Percentiles rank a stretch among this genome's conserved stretches.
Conservation (phyloP, 805 yeast genomes). For the Candida awuae region DNA sequence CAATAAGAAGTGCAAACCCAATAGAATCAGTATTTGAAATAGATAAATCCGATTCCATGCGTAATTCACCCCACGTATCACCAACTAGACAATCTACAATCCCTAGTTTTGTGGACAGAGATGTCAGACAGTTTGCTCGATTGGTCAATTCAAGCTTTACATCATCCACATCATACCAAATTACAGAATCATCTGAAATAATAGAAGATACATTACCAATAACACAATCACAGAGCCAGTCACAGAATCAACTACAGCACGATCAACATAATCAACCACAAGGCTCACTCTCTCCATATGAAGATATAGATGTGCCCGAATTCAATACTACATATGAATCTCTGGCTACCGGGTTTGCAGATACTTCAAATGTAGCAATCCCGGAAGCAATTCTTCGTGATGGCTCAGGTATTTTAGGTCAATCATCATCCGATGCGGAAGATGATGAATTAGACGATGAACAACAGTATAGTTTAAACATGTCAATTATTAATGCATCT, state of each 20-base stretch:
- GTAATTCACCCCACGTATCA: background rate
- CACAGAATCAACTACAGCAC: background rate
- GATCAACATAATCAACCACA: background rate
- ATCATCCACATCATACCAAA: background rate
- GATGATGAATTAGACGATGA: background rate
- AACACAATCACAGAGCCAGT: slow-evolving; percentile 9
- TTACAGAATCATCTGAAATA: background rate
- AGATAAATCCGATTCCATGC: too few relatives aligned
- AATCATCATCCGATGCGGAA: slow-evolving; percentile 2
- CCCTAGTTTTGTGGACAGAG: slow-evolving; percentile 8
- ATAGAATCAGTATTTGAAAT: too few relatives aligned
- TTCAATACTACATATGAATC: slow-evolving; percentile 4
- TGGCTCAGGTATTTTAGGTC: slow-evolving; percentile 8
- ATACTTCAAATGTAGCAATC: slow-evolving; percentile 27
- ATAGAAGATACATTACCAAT: slow-evolving; percentile 8
- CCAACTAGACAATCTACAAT: background rate
- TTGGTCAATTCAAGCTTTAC: slow-evolving; percentile 2
- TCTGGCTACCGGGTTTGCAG: slow-evolving; percentile 8
- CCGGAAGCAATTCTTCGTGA: slow-evolving; percentile 29
- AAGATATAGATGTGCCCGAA: background rate
- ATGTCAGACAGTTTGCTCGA: slow-evolving; percentile 6
- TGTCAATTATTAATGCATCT: background rate
- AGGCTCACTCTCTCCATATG: background rate
- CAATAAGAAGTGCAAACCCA: too few relatives aligned
- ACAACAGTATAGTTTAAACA: background rate